Conservation (phyloP, 768 basidiomycete genomes). For the Amanita rimosa region DNA sequence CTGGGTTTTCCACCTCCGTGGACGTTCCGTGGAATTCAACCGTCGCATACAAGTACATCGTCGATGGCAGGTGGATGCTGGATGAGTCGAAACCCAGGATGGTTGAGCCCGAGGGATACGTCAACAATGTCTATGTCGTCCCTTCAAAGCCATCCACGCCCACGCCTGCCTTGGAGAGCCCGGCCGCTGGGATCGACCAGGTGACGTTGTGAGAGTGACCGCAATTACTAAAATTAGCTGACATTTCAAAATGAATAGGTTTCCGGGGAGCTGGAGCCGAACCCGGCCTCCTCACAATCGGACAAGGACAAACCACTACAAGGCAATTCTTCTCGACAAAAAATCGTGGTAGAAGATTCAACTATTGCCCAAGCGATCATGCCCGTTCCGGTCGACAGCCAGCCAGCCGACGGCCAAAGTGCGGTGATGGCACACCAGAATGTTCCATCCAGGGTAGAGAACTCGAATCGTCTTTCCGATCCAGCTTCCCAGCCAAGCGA, state of each 20-base stretch:
- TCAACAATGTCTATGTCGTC: slow-evolving; percentile 56
- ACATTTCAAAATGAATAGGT: neutral
- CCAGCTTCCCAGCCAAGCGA: neutral
- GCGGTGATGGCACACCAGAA: neutral
- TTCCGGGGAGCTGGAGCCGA: neutral
- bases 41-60: slow-evolving; percentile 69
- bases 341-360: neutral
- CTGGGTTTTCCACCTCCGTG: slow-evolving; percentile 44
- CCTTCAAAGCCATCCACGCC: slow-evolving; percentile 31
- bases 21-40: slow-evolving; percentile 52
- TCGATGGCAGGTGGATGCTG: slow-evolving; percentile 59
- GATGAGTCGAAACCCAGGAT: slow-evolving; percentile 48
- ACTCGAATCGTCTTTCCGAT: too few species aligned
- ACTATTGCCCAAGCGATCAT: neutral
- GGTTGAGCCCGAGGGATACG: slow-evolving; percentile 47
- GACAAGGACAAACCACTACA: neutral
- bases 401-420: neutral
- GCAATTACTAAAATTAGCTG: neutral
- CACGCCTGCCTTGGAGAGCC: neutral
- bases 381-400: slow-evolving; percentile 1
- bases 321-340: neutral
- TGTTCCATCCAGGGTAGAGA: neutral
- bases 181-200: neutral
- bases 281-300: too few species aligned
- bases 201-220: slow-evolving; percentile 1